Percentiles rank a stretch among this genome's conserved stretches.
Conservation (phyloP, 2,329 filamentous ascomycete genomes). For the Fusarium dlaminii region DNA sequence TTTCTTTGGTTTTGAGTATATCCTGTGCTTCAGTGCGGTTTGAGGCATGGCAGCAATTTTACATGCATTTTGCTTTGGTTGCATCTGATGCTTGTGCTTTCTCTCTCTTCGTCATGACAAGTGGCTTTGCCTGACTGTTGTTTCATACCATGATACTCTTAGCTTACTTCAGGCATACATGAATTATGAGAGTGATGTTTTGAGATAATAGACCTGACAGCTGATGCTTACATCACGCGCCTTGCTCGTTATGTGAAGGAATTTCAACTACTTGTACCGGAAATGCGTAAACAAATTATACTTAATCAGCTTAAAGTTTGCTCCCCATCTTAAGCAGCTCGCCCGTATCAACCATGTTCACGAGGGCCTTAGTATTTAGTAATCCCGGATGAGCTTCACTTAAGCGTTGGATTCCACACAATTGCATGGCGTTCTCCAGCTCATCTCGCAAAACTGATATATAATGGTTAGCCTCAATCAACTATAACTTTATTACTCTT, state of each 20-base stretch:
- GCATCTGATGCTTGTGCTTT: rapidly evolving
- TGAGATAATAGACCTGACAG: background rate
- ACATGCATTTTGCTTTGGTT: rapidly evolving
- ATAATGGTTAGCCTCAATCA: rapidly evolving
- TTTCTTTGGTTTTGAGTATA: rapidly evolving
- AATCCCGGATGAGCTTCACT: background rate
- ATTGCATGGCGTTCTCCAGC: background rate
- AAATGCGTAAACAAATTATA: rapidly evolving
- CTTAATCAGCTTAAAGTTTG: rapidly evolving
- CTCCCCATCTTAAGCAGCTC: background rate
- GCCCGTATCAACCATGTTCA: background rate
- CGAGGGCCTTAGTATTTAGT: background rate
- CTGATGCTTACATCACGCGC: rapidly evolving
- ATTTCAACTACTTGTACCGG: rapidly evolving
- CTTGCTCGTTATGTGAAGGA: rapidly evolving
- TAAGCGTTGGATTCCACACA: rapidly evolving
- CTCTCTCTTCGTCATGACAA: rapidly evolving
- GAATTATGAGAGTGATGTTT: rapidly evolving
- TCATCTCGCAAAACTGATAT: background rate
- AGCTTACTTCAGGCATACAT: rapidly evolving
- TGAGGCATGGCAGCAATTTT: rapidly evolving
- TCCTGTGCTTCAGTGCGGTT: no score
- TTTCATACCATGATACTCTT: rapidly evolving
- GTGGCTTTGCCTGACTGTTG: rapidly evolving
- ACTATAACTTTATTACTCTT: rapidly evolving